Conservation (phyloP, 2,329 filamentous ascomycete genomes). For the Blastomyces silverae region DNA sequence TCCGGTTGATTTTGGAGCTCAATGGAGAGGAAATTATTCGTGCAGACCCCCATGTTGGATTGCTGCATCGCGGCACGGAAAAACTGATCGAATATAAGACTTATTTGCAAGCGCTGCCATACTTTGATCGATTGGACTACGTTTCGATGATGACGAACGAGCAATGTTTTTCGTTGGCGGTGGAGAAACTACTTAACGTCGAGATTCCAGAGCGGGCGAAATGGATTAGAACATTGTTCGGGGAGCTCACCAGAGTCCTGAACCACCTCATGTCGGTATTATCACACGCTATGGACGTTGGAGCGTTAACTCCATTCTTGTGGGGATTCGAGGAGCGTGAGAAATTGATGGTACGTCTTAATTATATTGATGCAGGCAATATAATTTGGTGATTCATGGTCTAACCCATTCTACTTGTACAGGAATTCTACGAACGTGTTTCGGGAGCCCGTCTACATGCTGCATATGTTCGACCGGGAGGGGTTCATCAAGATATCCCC, state of each 20-base stretch:
- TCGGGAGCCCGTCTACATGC: conserved; percentile 96
- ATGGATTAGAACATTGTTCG: conserved; percentile 94
- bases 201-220: conserved; percentile 94
- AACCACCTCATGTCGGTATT: conserved; percentile 98
- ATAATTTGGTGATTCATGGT: not conserved
- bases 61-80: conserved; percentile 94
- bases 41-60: conserved; percentile 90
- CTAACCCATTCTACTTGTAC: conserved; percentile 12
- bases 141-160: conserved; percentile 99
- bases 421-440: conserved; percentile 99
- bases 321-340: conserved; percentile 99
- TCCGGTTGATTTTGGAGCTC: conserved; percentile 93
- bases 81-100: conserved; percentile 99
- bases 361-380: not conserved
- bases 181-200: conserved; percentile 96
- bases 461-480: conserved; percentile 92
- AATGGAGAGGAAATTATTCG: conserved; percentile 97
- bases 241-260: conserved; percentile 83
- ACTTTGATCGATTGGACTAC: conserved; percentile 98
- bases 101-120: conserved; percentile 94
- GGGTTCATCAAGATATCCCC: conserved; percentile 92
- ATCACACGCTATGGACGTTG: conserved; percentile 98
- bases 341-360: conserved; percentile 82
- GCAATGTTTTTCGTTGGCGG: conserved; percentile 90
- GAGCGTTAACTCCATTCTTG: conserved; percentile 93